phyloP scores from a whole-genome alignment of 495 filamentous ascomycete species.

The Tuber aestivum region DNA sequence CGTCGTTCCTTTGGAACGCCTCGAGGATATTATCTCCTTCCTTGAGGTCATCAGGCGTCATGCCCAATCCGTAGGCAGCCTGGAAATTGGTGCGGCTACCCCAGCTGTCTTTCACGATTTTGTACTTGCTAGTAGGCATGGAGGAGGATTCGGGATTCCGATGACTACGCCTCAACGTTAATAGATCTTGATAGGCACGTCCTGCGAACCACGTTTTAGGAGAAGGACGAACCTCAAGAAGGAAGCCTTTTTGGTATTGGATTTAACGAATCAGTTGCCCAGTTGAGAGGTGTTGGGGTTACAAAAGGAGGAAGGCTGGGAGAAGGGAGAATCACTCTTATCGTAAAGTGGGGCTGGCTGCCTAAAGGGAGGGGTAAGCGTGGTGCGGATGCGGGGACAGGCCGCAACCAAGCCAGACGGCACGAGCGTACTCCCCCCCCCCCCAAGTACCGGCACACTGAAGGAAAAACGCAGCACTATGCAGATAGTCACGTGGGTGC shows the following conservation, averaged over 20 bases:
- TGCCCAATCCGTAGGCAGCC: conserved; percentile 21
- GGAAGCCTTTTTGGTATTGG: background rate
- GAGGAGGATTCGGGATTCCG: background rate
- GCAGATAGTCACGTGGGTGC: background rate
- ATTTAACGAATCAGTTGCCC: background rate
- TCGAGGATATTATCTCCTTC: conserved; percentile 25
- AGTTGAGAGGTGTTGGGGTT: background rate
- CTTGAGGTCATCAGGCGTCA: conserved; percentile 18
- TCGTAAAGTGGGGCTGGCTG: background rate
- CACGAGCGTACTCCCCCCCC: too few species aligned
- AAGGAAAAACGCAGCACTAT: too few species aligned
- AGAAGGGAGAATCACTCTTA: background rate
- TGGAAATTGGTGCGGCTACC: conserved; percentile 27
- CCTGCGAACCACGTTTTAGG: conserved; percentile 1
- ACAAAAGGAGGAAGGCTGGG: background rate
- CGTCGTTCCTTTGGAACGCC: conserved; percentile 5
- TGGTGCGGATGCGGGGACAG: background rate
- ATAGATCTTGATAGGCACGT: background rate
- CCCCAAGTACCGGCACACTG: background rate
- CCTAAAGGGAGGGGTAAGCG: background rate
- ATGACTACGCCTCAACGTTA: background rate
- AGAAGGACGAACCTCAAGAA: background rate
- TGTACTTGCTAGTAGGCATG: conserved; percentile 12
- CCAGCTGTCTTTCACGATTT: conserved; percentile 18
- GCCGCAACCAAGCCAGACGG: background rate